Evolutionary conservation across 2,329 filamentous ascomycete species (phyloP).

Genomic region (Arthrinium puccinioides): DNA sequence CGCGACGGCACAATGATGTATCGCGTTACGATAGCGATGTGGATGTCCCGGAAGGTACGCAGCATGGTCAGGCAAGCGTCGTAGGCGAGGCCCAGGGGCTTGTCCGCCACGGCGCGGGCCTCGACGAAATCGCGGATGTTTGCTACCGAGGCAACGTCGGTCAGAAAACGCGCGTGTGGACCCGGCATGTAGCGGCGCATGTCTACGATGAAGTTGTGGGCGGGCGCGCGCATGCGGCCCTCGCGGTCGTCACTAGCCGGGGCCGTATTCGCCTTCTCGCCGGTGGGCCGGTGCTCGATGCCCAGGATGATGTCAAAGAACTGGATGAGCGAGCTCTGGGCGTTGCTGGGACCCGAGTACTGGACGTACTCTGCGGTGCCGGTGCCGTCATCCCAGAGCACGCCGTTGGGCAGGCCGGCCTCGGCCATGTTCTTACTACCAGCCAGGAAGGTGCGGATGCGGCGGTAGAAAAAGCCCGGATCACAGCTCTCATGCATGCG

Average conservation of each 20-base stretch:
- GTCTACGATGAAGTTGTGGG: conserved; percentile 89
- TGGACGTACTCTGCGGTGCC: conserved; percentile 66
- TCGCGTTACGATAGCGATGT: conserved; percentile 91
- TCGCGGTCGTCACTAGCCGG: conserved; percentile 42
- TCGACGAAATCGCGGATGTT: conserved; percentile 85
- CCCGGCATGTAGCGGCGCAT: conserved; percentile 98
- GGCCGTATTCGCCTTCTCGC: conserved; percentile 50
- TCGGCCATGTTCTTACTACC: conserved; percentile 98
- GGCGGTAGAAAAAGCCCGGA: conserved; percentile 89
- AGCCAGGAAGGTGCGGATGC: conserved; percentile 90
- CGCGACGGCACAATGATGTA: conserved; percentile 90
- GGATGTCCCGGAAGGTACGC: conserved; percentile 73
- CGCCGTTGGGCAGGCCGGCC: conserved; percentile 78
- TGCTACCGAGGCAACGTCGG: conserved; percentile 69
- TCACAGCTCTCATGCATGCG: conserved; percentile 96
- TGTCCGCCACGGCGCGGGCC: conserved; percentile 45
- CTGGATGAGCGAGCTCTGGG: conserved; percentile 92
- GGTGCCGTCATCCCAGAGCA: conserved; percentile 78
- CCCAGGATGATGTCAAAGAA: conserved; percentile 93
- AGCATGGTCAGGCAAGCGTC: conserved; percentile 77
- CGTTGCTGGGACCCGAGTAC: conserved; percentile 91
- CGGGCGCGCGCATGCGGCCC: conserved; percentile 33
- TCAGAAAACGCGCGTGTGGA: conserved; percentile 80
- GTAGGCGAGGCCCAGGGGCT: conserved; percentile 69
- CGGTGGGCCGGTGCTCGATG: conserved; percentile 84